Evolutionary conservation across 441 rosid genomes (phyloP).

Genomic region (Pelargonium australe): DNA sequence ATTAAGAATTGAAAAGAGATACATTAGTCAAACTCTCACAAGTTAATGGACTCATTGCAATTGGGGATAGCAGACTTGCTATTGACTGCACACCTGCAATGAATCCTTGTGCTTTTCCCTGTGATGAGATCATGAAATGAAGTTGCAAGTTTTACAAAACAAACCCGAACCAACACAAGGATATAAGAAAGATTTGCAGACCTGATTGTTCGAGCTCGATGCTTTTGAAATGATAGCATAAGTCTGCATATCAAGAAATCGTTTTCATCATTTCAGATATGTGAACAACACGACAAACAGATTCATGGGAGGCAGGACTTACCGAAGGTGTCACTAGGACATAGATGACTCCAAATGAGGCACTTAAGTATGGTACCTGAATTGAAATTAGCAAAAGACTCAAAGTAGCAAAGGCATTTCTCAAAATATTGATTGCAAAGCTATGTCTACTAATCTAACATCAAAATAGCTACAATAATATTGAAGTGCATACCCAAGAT

Average conservation of each 20-base stretch:
- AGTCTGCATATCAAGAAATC: slow-evolving; percentile 30
- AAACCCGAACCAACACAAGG: too few relatives aligned
- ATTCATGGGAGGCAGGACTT: slow-evolving; percentile 7
- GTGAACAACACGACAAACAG: neutral
- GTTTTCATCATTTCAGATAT: neutral
- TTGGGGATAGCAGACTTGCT: slow-evolving; percentile 44
- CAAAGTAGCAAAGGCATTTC: too few relatives aligned
- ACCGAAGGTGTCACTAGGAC: slow-evolving; percentile 47
- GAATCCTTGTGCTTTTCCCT: slow-evolving; percentile 59
- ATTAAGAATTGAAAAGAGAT: neutral
- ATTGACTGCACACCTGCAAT: slow-evolving; percentile 47
- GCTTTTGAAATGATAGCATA: slow-evolving; percentile 52
- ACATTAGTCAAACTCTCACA: slow-evolving; percentile 25
- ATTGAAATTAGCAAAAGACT: too few relatives aligned
- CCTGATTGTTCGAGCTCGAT: slow-evolving; percentile 45
- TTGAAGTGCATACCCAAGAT: neutral
- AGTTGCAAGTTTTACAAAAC: too few relatives aligned
- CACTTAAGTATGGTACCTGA: slow-evolving; percentile 25
- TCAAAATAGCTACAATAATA: too few relatives aligned
- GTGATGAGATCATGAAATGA: neutral
- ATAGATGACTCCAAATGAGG: slow-evolving; percentile 49
- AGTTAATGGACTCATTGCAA: slow-evolving; percentile 54
- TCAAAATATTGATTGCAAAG: too few relatives aligned
- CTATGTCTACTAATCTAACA: too few relatives aligned
- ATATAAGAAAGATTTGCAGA: slow-evolving; percentile 8